Conservation (phyloP, 176 grass and related monocot species). For the Oryza australiensis region DNA sequence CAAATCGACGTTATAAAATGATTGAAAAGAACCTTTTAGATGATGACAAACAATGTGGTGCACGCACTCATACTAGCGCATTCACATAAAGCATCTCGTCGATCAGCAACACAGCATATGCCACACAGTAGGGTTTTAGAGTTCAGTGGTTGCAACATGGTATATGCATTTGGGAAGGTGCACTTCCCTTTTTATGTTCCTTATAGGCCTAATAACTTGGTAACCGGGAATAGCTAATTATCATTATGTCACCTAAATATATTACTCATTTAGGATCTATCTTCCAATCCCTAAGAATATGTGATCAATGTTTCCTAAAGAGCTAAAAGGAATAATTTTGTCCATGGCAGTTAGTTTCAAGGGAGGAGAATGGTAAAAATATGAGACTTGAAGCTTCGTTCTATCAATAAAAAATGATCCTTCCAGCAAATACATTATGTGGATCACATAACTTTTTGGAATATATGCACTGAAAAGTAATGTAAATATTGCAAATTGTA, state of each 20-base stretch:
- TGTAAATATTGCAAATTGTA: constrained; percentile 2
- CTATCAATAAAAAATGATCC: constrained; percentile 6
- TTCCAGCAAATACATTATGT: neutral
- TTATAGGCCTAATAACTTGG: neutral
- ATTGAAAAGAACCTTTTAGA: neutral
- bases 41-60: neutral
- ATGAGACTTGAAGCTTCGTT: neutral
- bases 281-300: neutral
- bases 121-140: neutral
- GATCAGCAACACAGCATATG: neutral
- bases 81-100: neutral
- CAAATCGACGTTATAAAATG: neutral
- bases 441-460: neutral
- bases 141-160: neutral
- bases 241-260: constrained; percentile 9
- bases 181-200: neutral
- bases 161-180: constrained; percentile 18
- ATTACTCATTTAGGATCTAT: neutral
- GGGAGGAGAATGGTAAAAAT: neutral
- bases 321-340: neutral
- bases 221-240: neutral
- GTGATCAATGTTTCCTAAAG: constrained; percentile 13
- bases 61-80: neutral
- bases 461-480: neutral
- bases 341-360: neutral